phyloP scores from a whole-genome alignment of 805 yeast species.

The Kodamaea jinghongensis region DNA sequence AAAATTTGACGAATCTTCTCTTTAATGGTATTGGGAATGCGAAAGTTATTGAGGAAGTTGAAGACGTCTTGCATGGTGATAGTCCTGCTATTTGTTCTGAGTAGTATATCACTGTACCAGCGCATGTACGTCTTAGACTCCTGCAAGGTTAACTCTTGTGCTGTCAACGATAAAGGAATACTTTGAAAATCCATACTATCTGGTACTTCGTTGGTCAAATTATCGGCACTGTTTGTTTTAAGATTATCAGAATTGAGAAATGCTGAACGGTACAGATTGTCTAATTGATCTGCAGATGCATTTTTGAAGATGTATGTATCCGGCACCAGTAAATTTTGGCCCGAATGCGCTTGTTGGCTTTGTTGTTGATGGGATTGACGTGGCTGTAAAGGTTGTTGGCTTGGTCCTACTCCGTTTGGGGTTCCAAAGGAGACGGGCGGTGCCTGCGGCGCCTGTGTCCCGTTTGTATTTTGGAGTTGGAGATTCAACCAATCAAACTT shows the following conservation, averaged over 20 bases:
- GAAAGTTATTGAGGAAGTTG: slow-evolving; percentile 74
- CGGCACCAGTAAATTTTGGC: slow-evolving; percentile 3
- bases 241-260: slow-evolving; percentile 2
- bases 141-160: slow-evolving; percentile 66
- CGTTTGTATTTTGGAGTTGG: slow-evolving; percentile 13
- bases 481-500: slow-evolving; percentile 56
- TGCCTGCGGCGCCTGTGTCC: slow-evolving; percentile 49
- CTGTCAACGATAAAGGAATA: slow-evolving; percentile 63
- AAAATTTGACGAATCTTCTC: slow-evolving; percentile 52
- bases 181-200: slow-evolving; percentile 9
- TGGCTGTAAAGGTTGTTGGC: slow-evolving; percentile 4
- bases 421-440: slow-evolving; percentile 49
- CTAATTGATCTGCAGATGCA: slow-evolving; percentile 16
- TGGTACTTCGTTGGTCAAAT: slow-evolving; percentile 10
- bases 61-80: slow-evolving; percentile 77
- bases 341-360: not conserved
- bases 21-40: slow-evolving; percentile 50
- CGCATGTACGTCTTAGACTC: slow-evolving; percentile 84
- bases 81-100: slow-evolving; percentile 64
- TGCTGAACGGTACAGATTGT: not conserved
- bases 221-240: slow-evolving; percentile 11
- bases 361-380: not conserved
- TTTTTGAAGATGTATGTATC: slow-evolving; percentile 12
- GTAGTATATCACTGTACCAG: slow-evolving; percentile 86
- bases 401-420: not conserved